phyloP scores from a whole-genome alignment of 2,329 filamentous ascomycete genomes.

The Aspergillus sp. region DNA sequence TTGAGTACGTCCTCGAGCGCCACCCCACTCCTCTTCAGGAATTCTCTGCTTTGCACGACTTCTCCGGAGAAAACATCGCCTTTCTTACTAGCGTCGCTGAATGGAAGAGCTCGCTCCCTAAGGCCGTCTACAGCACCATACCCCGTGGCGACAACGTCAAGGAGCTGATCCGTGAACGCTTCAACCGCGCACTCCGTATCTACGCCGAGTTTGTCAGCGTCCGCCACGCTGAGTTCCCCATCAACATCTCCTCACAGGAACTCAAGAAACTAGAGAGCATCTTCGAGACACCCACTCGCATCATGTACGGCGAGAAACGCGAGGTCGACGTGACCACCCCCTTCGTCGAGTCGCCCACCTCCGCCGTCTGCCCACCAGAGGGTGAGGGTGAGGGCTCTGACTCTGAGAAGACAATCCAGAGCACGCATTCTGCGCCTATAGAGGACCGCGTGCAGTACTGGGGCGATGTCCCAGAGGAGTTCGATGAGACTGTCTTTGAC shows the following conservation, averaged over 20 bases:
- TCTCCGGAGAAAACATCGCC: conserved; percentile 65
- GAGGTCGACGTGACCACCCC: conserved; percentile 35
- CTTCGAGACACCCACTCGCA: conserved; percentile 49
- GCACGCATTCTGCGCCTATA: conserved; percentile 9
- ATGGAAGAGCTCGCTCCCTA: conserved; percentile 43
- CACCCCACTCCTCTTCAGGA: conserved; percentile 56
- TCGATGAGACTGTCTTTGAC: conserved; percentile 52
- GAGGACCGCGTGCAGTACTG: conserved; percentile 26
- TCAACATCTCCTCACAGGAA: conserved; percentile 57
- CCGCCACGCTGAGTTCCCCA: conserved; percentile 57
- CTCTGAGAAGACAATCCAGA: conserved; percentile 12
- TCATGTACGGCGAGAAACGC: conserved; percentile 37
- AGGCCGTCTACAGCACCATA: conserved; percentile 14
- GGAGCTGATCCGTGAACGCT: conserved; percentile 44
- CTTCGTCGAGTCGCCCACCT: conserved; percentile 20
- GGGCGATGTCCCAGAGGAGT: conserved; percentile 38
- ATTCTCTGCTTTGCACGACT: conserved; percentile 60
- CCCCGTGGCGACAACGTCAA: conserved; percentile 17
- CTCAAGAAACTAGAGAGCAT: conserved; percentile 49
- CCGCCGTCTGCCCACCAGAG: conserved; percentile 8
- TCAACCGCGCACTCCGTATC: conserved; percentile 54
- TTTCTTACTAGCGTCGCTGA: conserved; percentile 54
- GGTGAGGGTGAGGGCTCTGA: too few relatives aligned
- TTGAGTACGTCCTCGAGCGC: conserved; percentile 53
- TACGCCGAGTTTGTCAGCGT: conserved; percentile 57